A percentile compares a stretch with the other conserved stretches of the same genome.
Evolutionary conservation across 768 basidiomycete species (phyloP).

Genomic region (Fistulinella prunicolor): DNA sequence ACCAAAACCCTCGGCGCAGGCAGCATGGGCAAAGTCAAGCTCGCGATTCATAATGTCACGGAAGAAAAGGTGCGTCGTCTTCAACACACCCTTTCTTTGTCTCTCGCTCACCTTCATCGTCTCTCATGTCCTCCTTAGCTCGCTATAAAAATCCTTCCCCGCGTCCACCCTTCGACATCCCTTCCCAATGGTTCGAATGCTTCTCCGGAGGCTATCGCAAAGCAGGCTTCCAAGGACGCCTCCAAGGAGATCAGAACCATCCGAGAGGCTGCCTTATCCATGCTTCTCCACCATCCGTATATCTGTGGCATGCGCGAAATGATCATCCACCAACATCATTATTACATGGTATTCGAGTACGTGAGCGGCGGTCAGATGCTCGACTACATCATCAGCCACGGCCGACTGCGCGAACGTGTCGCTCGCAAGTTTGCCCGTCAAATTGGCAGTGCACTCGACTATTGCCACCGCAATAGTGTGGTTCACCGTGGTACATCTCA

Average conservation of each 20-base stretch:
- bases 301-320: conserved; percentile 99
- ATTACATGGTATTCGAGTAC: conserved; percentile 99
- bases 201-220: conserved; percentile 58
- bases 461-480: conserved; percentile 96
- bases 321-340: conserved; percentile 96
- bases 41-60: conserved; percentile 83
- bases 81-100: not conserved
- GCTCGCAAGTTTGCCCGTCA: conserved; percentile 97
- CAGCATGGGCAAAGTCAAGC: conserved; percentile 99
- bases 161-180: conserved; percentile 62
- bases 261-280: conserved; percentile 91
- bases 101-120: conserved; percentile 9
- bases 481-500: conserved; percentile 77
- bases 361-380: conserved; percentile 99
- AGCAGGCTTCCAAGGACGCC: conserved; percentile 84
- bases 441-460: conserved; percentile 93
- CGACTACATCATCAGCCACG: conserved; percentile 99
- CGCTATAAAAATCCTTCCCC: conserved; percentile 98
- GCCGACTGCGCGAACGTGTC: conserved; percentile 89
- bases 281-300: conserved; percentile 97
- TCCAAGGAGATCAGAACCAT: conserved; percentile 96
- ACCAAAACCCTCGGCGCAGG: conserved; percentile 97
- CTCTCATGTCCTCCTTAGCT: no score
- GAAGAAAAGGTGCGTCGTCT: conserved; percentile 90
- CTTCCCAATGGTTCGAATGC: conserved; percentile 46